A percentile compares a stretch with the other conserved stretches of the same genome.
Conservation (phyloP, 2,329 filamentous ascomycete species). For the Blastomyces gilchristii region DNA sequence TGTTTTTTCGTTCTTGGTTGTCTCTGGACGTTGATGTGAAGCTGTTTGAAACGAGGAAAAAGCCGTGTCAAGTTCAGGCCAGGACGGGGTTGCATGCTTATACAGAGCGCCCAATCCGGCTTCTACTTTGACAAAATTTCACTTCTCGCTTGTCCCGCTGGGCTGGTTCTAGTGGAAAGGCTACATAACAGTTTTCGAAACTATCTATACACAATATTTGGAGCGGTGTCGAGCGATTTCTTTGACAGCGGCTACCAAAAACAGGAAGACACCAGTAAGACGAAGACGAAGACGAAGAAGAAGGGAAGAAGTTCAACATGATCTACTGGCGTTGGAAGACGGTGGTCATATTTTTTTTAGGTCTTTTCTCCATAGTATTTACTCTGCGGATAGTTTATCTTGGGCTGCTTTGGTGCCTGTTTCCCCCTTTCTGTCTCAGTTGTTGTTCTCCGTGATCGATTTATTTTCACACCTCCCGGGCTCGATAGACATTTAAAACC, state of each 20-base stretch:
- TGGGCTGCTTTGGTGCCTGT: background rate
- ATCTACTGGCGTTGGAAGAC: background rate
- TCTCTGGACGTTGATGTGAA: background rate
- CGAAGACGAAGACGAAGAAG: background rate
- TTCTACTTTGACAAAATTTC: background rate
- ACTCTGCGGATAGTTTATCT: background rate
- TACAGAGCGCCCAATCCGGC: background rate
- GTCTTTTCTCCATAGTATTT: background rate
- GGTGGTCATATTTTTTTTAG: background rate
- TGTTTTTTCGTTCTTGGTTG: background rate
- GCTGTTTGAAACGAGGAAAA: background rate
- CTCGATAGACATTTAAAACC: background rate
- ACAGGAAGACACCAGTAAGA: background rate
- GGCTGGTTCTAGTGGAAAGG: conserved; percentile 30
- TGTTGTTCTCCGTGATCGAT: background rate
- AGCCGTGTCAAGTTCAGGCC: background rate
- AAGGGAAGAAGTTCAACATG: background rate
- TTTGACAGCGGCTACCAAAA: background rate
- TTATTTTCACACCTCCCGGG: background rate
- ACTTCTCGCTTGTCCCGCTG: conserved; percentile 12
- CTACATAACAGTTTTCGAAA: background rate
- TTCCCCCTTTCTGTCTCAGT: background rate
- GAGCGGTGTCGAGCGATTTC: background rate
- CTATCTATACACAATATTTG: background rate
- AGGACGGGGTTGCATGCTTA: background rate